Evolutionary conservation across 768 basidiomycete genomes (phyloP).

Genomic region (Kwoniella heveanensis): DNA sequence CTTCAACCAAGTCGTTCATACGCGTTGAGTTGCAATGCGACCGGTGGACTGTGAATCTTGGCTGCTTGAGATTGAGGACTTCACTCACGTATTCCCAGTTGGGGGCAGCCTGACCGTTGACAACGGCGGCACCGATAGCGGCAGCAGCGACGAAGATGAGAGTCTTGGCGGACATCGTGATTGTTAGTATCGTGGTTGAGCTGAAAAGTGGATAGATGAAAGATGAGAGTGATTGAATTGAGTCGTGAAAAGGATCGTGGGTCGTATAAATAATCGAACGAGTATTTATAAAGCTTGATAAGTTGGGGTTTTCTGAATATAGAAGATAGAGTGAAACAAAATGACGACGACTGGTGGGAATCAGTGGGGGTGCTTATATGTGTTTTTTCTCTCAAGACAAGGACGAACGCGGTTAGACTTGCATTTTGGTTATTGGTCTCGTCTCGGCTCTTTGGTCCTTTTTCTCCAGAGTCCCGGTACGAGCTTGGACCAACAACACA

Average conservation of each 20-base stretch:
- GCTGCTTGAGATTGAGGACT: too few species aligned
- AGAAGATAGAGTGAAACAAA: slow-evolving; percentile 1
- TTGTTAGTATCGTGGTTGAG: slow-evolving; percentile 11
- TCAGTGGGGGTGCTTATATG: not conserved
- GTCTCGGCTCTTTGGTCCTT: not conserved
- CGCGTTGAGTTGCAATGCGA: too few species aligned
- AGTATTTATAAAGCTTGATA: slow-evolving; percentile 8
- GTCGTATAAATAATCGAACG: slow-evolving; percentile 6
- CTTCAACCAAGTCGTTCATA: too few species aligned
- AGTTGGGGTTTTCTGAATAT: not conserved
- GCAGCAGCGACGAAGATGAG: slow-evolving; percentile 39
- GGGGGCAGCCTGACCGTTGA: slow-evolving; percentile 42
- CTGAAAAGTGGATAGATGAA: slow-evolving; percentile 4
- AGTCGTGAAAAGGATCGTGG: slow-evolving; percentile 20
- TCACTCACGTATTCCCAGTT: slow-evolving; percentile 42
- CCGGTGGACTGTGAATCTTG: not conserved
- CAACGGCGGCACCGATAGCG: slow-evolving; percentile 37
- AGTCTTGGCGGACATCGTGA: slow-evolving; percentile 38
- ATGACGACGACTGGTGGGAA: not conserved
- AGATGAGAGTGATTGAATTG: slow-evolving; percentile 1
- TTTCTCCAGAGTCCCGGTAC: too few species aligned
- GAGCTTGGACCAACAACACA: not conserved
- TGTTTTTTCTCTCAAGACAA: not conserved
- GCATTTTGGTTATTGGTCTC: not conserved
- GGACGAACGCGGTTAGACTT: slow-evolving; percentile 6